phyloP scores from a whole-genome alignment of 345 rosid genomes.

The Dovyalis caffra region DNA sequence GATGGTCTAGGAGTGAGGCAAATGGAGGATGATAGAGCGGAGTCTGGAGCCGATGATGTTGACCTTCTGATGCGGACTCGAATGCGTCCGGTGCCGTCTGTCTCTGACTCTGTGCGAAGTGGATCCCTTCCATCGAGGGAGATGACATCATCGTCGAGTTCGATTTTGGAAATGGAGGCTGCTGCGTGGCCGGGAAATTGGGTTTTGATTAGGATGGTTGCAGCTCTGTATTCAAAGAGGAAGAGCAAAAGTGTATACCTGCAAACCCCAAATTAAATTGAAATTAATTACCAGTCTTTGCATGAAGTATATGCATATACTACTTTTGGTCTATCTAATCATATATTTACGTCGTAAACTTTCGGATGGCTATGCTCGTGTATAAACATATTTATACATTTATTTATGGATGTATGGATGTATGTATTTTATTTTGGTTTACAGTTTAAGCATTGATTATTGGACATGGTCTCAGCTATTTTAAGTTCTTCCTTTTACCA shows the following conservation, averaged over 20 bases:
- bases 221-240: slow-evolving; percentile 52
- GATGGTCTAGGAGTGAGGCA: slow-evolving; percentile 52
- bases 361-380: not conserved
- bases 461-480: no score
- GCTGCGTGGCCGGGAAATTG: slow-evolving; percentile 45
- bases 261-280: not conserved
- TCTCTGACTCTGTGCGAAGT: slow-evolving; percentile 47
- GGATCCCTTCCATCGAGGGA: slow-evolving; percentile 55
- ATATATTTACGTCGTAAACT: not conserved
- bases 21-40: slow-evolving; percentile 45
- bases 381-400: no score
- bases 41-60: slow-evolving; percentile 50
- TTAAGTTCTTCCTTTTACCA: not conserved
- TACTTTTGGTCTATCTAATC: not conserved
- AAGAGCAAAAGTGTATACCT: slow-evolving; percentile 55
- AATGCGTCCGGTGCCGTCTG: slow-evolving; percentile 40
- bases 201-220: slow-evolving; percentile 36
- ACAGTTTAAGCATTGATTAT: not conserved
- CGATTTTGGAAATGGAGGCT: slow-evolving; percentile 42
- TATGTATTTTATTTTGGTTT: no score
- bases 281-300: not conserved
- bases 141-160: slow-evolving; percentile 49
- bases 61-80: slow-evolving; percentile 51
- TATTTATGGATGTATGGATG: not conserved
- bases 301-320: no score